Base-by-base conservation (phyloP, 1,284 basidiomycete species). In the Trichosporon sp. region DNA sequence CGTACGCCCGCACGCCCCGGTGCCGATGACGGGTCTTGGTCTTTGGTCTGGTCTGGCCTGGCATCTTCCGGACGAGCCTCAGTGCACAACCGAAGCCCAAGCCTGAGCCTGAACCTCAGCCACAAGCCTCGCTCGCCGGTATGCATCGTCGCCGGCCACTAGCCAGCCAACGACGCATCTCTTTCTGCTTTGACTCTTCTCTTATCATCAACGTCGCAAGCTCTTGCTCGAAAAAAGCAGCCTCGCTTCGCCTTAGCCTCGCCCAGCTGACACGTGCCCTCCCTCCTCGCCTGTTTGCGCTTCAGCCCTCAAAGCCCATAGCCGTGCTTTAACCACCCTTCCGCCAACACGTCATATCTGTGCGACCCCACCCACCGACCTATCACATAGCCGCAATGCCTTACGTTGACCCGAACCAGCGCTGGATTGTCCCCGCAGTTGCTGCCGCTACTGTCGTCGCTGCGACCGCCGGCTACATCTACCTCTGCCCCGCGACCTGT, bases 341-440 rank as follows among this genome's bases (percentile, higher is more conserved):
- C 25, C 46, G n/a, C 27, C 46, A 52, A 44, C 46, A 52, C 46
- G 46, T 52, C 46, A 52, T 52, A 52, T 52, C 46, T 52, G 46
- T 52, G 46, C 46, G 46, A 52, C 46, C n/a, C 46, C 23, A 52
- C 46, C 46, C 46, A 8, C 25, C 27, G 46, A 52, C 46, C 46
- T 52, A 52, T 52, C 46, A 52, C 13, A 52, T 27, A 23, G n/a
- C 27, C 46, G 27, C 46, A 29, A 52, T 52, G 46, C 46, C 46
- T 25, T 52, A 52, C 46, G 46, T 52, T 52, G 46, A 52, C 46
- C 46, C 46, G 14, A 29, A 52, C 25, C 23, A 52, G 46, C 46
- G 46, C 46, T 52, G 46, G 46, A 52, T 52, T 52, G 46, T 52
- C 46, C 46, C 46, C 46, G 46, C 46, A 52, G 46, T 52, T 52